Conservation (phyloP, 495 filamentous ascomycete species). For the Hypoxylon crocopeplum region DNA sequence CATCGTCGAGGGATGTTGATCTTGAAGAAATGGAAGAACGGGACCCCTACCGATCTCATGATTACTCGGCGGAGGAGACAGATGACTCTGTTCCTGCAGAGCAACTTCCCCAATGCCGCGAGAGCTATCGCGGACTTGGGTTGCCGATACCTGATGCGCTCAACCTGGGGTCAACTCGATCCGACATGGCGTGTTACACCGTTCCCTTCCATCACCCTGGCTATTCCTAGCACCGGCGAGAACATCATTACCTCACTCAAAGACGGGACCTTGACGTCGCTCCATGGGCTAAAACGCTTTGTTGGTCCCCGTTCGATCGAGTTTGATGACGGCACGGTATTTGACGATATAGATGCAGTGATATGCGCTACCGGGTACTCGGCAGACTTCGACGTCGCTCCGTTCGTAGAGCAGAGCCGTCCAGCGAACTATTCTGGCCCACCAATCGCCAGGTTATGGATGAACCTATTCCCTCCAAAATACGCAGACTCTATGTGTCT, state of each 20-base stretch:
- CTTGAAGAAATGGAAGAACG: slow-evolving; percentile 34
- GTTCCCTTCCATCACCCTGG: slow-evolving; percentile 34
- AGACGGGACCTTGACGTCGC: slow-evolving; percentile 36
- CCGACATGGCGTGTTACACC: slow-evolving; percentile 43
- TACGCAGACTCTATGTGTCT: slow-evolving; percentile 44
- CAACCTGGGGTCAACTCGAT: slow-evolving; percentile 28
- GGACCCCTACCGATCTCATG: slow-evolving; percentile 29
- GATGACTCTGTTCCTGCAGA: slow-evolving; percentile 19
- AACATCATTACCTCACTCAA: slow-evolving; percentile 34
- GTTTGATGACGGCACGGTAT: slow-evolving; percentile 43
- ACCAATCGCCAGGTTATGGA: slow-evolving; percentile 39
- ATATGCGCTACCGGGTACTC: slow-evolving; percentile 49
- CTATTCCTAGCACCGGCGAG: slow-evolving; percentile 30
- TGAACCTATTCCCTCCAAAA: slow-evolving; percentile 48
- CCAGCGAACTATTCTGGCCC: slow-evolving; percentile 27
- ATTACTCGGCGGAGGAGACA: slow-evolving; percentile 35
- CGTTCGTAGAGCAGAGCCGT: slow-evolving; percentile 32
- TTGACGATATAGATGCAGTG: slow-evolving; percentile 47
- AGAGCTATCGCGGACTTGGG: slow-evolving; percentile 20
- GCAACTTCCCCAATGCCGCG: slow-evolving; percentile 20
- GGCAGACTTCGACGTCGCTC: slow-evolving; percentile 36
- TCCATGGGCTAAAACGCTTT: slow-evolving; percentile 40
- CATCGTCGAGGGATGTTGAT: slow-evolving; percentile 41
- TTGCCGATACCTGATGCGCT: slow-evolving; percentile 14
- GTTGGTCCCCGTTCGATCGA: slow-evolving; percentile 38